These are phyloP conservation scores for Delphinella strobiligena DNA, from an alignment of 2,329 filamentous ascomycete species.

Conservation along the genomic window DNA sequence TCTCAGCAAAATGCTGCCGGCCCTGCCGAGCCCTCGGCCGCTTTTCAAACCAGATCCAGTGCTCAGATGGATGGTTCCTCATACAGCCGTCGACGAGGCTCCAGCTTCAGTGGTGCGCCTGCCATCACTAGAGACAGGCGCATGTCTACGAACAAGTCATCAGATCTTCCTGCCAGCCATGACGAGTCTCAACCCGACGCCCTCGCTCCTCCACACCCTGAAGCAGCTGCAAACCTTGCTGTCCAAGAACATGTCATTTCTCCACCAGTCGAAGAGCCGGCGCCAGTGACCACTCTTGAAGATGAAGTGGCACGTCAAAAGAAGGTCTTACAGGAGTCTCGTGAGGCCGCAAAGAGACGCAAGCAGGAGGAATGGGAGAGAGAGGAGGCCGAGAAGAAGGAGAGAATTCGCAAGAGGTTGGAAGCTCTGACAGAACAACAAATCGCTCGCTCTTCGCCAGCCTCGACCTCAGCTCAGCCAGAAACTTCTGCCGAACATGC, in stretches of 20 bases:
- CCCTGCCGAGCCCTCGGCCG: constrained; percentile 71
- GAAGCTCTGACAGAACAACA: constrained; percentile 53
- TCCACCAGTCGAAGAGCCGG: constrained; percentile 9
- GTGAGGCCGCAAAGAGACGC: constrained; percentile 58
- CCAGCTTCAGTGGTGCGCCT: constrained; percentile 82
- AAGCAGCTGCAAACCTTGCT: constrained; percentile 19
- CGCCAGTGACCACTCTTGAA: constrained; percentile 8
- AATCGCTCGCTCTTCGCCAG: too few species aligned
- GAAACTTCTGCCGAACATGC: not conserved
- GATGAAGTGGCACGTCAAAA: constrained; percentile 10
- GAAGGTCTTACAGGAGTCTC: constrained; percentile 54
- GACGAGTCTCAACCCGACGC: not conserved
- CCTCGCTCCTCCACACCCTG: constrained; percentile 12
- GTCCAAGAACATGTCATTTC: constrained; percentile 21
- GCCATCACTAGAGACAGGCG: constrained; percentile 51
- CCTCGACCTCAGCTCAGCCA: too few species aligned
- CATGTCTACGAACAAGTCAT: constrained; percentile 40
- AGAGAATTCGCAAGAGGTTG: constrained; percentile 60
- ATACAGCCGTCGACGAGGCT: constrained; percentile 68
- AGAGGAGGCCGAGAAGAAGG: constrained; percentile 60
- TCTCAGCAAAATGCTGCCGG: constrained; percentile 47
- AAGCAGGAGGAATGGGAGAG: constrained; percentile 52
- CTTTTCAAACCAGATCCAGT: constrained; percentile 68
- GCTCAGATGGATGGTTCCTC: constrained; percentile 49
- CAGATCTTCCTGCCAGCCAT: constrained; percentile 14